Conservation (phyloP, 1,284 basidiomycete genomes). For the Rhodotorula mucilaginosa region DNA sequence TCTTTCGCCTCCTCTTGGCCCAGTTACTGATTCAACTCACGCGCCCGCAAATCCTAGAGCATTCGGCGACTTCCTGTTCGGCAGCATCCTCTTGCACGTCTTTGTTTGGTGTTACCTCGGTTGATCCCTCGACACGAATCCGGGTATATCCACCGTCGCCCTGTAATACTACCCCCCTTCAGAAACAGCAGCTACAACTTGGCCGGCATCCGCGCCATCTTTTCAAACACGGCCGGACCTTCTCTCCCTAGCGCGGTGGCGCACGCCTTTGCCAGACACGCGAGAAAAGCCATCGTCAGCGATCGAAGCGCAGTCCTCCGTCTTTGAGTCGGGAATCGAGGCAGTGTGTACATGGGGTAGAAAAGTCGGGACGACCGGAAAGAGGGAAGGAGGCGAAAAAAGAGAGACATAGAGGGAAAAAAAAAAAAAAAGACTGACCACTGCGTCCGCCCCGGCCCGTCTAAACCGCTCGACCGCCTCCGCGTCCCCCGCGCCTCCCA, state of each 20-base stretch:
- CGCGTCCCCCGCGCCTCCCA: constrained; percentile 68
- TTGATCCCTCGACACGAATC: constrained; percentile 47
- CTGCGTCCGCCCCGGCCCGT: constrained; percentile 64
- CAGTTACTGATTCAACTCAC: background rate
- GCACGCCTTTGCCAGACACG: constrained; percentile 52
- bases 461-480: constrained; percentile 64
- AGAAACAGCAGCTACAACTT: constrained; percentile 5
- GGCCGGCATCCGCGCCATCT: constrained; percentile 45
- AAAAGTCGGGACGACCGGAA: no score
- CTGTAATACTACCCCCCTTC: background rate
- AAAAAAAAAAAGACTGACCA: constrained; percentile 44
- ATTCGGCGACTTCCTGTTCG: constrained; percentile 92
- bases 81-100: constrained; percentile 92
- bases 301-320: background rate
- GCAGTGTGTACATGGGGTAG: background rate
- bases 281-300: background rate
- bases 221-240: constrained; percentile 65
- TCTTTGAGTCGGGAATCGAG: background rate
- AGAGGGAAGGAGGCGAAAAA: background rate
- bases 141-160: background rate
- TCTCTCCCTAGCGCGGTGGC: constrained; percentile 68
- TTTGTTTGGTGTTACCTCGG: constrained; percentile 97
- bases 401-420: background rate
- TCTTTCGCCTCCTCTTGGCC: background rate
- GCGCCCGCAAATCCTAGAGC: constrained; percentile 58